These are phyloP conservation scores for Posidonia oceanica DNA, from an alignment of 116 monocot species.

Conservation along the genomic window DNA sequence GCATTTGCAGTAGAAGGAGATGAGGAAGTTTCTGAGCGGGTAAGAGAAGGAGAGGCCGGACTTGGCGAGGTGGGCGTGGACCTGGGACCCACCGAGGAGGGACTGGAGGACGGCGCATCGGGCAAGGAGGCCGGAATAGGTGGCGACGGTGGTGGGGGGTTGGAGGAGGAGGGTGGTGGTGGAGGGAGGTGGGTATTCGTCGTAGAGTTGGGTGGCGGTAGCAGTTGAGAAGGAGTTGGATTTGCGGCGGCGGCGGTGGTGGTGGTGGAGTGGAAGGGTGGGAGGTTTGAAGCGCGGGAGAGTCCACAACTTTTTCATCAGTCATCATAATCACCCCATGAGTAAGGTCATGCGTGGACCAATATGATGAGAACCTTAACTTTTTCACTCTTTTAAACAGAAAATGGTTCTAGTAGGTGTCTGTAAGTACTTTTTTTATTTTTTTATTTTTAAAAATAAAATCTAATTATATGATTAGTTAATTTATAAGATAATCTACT, in stretches of 20 bases:
- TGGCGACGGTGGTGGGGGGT: neutral
- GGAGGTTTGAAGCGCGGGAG: neutral
- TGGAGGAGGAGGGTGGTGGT: neutral
- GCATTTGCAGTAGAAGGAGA: conserved; percentile 33
- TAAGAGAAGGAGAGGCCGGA: conserved; percentile 18
- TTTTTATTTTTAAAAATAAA: too few species aligned
- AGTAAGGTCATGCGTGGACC: too few species aligned
- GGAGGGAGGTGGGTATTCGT: neutral
- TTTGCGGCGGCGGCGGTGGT: neutral
- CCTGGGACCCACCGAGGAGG: conserved; percentile 16
- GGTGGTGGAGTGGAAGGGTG: neutral
- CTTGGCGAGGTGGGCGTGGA: conserved; percentile 52
- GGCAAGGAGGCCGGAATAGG: conserved; percentile 14
- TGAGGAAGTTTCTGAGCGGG: conserved; percentile 31
- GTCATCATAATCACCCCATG: too few species aligned
- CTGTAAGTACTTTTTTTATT: too few species aligned
- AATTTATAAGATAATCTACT: too few species aligned
- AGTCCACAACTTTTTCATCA: neutral
- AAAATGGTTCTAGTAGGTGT: too few species aligned
- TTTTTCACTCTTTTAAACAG: too few species aligned
- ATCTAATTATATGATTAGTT: too few species aligned
- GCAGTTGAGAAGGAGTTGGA: neutral
- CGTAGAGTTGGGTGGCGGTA: neutral
- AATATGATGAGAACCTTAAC: too few species aligned
- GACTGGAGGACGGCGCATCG: conserved; percentile 18